Base-by-base conservation (phyloP, 108 stramenopile genomes). In the Cafeteria roenbergensis region DNA sequence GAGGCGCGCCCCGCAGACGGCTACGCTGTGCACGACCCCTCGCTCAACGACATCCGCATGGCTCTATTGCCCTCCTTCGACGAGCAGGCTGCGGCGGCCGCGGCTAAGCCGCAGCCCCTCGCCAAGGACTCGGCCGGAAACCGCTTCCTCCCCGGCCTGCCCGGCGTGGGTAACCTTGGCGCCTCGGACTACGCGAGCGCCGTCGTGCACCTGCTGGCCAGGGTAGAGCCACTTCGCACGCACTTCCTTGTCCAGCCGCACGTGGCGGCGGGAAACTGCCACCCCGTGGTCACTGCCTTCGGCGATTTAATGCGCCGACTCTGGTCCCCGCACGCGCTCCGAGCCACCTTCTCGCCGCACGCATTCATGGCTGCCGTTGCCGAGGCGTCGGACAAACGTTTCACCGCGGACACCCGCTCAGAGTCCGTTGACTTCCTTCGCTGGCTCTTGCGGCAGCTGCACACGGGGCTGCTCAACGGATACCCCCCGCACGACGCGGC, bases 391-490 rank as follows among this genome's bases (percentile, higher is more conserved):
- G 85, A 91, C 34, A 88, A 89, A 61, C 69, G 77, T n/a, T 96
- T 90, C 78, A 68, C 68, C 34, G 85, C 92, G 27, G 93, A 91
- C 0, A 56, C 71, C 37, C 89, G 86, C 71, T 82, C 85, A 2
- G 94, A 99, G 53, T 89, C 88, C 28, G 88, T 87, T 25, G 93
- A 96, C 62, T 91, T 95, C 51, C 64, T 95, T 76, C 75, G 90
- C 1, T 99, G 97, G 97, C 77, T 99, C 9, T 69, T 99, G 64
- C 85, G 94, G 70, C 79, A 83, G 60, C 74, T 99, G 34, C 94
- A 99, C 77, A 28, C 86, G 32, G 90, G 88, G 17, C 66, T 91
- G 36, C 82, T 81, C 88, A 35, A 82, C 54, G 9, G 4, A 53
- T 37, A 79, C 79, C 60, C n/a, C n/a, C n/a, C n/a, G n/a, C n/a